Evolutionary conservation across 805 yeast species (phyloP), one percentile per base, ranked within the genome.

Genomic region (Metschnikowia santaceciliae): DNA sequence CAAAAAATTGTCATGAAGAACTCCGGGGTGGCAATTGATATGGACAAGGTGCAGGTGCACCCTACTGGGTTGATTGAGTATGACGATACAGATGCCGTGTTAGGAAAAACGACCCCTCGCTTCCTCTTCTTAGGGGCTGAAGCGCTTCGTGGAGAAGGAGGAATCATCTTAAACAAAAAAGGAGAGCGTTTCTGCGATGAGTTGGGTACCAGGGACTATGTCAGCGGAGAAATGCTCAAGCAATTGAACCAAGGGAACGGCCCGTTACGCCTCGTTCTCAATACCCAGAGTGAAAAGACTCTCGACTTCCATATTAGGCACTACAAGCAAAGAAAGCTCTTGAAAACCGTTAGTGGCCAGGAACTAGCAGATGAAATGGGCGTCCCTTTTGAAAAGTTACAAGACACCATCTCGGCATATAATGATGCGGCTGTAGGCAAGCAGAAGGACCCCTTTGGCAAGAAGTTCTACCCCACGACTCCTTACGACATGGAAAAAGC

Each of bases 111-210:
- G 15, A 53, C 57, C 6, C 81, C 81, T 1, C 70, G 83, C 51
- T 81, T 80, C 60, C 70, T 80, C 50, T 79, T 80, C 53, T 67
- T 83, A 40, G 87, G 86, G 6, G 87, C 86, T 2, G 87, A 82
- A 62, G 85, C 84, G 5, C 68, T 83, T 34, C 69, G 87, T 52
- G 87, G 87, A 14, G 84, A 79, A 63, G 88, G 88, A 32, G 88
- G 86, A 0, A 71, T 83, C 36, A 71, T 83, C 62, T 61, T 83
- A 44, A 77, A 80, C 58, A 61, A 64, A 13, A 68, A 71, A 49
- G 84, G 84, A 32, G 75, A 77, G 43, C 68, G 87, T 46, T 82
- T 82, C 63, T 80, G 79, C 33, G 81, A 82, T 60, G 87, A 82
- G 61, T 71, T 82, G 45, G 79, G 82, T 1, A 79, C 83, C 10